These are phyloP conservation scores for Phytophthora ohioensis DNA, from an alignment of 352 stramenopile genomes.

Conservation along the genomic window DNA sequence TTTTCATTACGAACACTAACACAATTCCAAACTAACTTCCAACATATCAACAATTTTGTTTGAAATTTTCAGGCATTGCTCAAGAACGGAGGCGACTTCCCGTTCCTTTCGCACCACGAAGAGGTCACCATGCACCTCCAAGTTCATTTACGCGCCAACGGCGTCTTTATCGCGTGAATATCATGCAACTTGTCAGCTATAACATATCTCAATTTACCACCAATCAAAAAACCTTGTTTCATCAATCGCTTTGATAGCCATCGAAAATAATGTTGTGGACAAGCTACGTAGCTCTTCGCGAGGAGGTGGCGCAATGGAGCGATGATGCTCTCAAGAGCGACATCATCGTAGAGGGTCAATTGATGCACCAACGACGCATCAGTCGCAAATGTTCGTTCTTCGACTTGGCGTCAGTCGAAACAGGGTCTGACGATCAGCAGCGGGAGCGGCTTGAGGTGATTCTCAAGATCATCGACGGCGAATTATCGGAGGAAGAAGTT, in stretches of 20 bases:
- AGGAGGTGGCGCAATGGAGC: conserved; percentile 40
- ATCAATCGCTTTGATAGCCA: conserved; percentile 21
- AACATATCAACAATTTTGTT: neutral
- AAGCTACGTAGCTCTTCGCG: conserved; percentile 59
- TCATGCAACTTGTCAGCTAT: conserved; percentile 11
- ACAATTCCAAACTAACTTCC: neutral
- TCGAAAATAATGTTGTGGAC: conserved; percentile 51
- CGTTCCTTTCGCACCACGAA: conserved; percentile 78
- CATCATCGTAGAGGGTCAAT: conserved; percentile 69
- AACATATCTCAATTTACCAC: conserved; percentile 25
- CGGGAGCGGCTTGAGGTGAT: conserved; percentile 73
- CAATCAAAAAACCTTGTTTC: conserved; percentile 21
- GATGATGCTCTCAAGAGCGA: conserved; percentile 36
- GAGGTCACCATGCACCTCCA: conserved; percentile 83
- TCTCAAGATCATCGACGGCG: conserved; percentile 76
- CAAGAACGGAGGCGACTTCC: conserved; percentile 72
- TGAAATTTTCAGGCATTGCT: conserved; percentile 57
- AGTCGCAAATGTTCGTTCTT: conserved; percentile 84
- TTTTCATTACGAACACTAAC: neutral
- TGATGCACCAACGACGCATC: conserved; percentile 80
- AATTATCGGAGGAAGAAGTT: conserved; percentile 71
- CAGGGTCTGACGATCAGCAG: conserved; percentile 10
- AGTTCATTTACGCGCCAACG: conserved; percentile 71
- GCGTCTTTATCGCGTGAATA: conserved; percentile 50
- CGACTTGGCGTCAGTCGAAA: conserved; percentile 58